These are phyloP conservation scores for Pseudocercospora musae DNA, from an alignment of 2,329 filamentous ascomycete genomes.

Conservation along the genomic window DNA sequence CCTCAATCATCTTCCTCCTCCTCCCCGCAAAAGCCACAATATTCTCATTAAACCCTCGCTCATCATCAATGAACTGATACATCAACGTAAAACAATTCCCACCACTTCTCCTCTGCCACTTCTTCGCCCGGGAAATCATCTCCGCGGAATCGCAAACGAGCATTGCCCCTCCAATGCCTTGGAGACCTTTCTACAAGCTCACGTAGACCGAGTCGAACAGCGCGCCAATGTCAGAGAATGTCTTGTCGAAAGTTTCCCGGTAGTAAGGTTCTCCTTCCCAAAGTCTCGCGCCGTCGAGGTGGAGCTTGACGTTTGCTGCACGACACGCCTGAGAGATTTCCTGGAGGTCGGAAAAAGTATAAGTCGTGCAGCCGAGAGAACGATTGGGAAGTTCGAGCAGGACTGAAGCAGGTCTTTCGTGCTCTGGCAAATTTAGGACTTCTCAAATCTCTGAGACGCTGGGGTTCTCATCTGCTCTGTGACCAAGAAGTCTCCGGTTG, in stretches of 20 bases:
- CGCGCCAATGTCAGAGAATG: conserved; percentile 18
- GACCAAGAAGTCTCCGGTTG: conserved; percentile 16
- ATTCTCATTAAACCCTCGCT: conserved; percentile 24
- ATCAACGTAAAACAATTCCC: conserved; percentile 19
- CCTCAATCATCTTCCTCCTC: conserved; percentile 23
- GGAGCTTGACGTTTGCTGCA: conserved; percentile 17
- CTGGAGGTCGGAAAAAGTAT: conserved; percentile 20
- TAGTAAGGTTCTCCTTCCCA: conserved; percentile 30
- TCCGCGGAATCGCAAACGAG: conserved; percentile 16
- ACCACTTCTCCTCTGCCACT: conserved; percentile 24
- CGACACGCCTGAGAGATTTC: conserved; percentile 19
- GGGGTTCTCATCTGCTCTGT: conserved; percentile 8
- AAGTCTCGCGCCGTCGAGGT: conserved; percentile 25
- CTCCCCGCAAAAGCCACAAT: conserved; percentile 19
- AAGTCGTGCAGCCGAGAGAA: conserved; percentile 23
- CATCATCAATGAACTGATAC: conserved; percentile 22
- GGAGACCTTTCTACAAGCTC: conserved; percentile 24
- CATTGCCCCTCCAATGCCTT: conserved; percentile 21
- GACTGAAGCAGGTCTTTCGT: conserved; percentile 19
- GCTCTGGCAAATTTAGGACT: conserved; percentile 7
- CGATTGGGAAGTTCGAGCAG: conserved; percentile 27
- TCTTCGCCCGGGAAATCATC: conserved; percentile 20
- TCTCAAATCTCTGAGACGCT: conserved; percentile 20
- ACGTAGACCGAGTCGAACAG: conserved; percentile 25
- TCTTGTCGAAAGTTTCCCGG: not conserved